These are phyloP conservation scores for Russula griseocarnosa DNA, from an alignment of 768 basidiomycete genomes.

Conservation along the genomic window DNA sequence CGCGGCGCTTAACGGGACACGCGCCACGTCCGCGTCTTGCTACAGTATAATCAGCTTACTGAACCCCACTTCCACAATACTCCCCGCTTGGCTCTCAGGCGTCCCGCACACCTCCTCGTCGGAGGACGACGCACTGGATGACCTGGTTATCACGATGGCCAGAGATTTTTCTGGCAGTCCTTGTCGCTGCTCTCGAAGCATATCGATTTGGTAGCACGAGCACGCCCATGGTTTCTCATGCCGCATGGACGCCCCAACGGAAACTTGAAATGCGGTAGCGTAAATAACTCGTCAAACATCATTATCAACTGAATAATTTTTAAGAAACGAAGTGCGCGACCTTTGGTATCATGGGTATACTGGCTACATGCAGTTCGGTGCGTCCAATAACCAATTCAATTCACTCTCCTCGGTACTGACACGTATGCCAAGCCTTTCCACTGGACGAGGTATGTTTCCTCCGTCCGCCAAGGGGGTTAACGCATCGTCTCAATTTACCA, in stretches of 20 bases:
- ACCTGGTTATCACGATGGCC: constrained; percentile 50
- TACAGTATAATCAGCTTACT: neutral
- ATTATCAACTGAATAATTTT: neutral
- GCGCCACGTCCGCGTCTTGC: neutral
- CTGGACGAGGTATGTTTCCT: constrained; percentile 62
- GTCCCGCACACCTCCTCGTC: constrained; percentile 10
- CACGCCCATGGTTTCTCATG: constrained; percentile 14
- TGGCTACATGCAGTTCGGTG: constrained; percentile 83
- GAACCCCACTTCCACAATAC: neutral
- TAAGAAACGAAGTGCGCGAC: constrained; percentile 65
- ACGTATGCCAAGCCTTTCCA: constrained; percentile 60
- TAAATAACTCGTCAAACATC: neutral
- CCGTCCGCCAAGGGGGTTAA: constrained; percentile 19
- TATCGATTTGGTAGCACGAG: constrained; percentile 21
- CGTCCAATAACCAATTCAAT: constrained; percentile 31
- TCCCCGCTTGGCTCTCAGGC: neutral
- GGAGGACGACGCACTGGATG: constrained; percentile 32
- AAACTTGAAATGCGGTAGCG: constrained; percentile 55
- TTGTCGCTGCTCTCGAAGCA: constrained; percentile 40
- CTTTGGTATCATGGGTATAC: constrained; percentile 90
- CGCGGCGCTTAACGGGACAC: too few species aligned
- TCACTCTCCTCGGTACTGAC: constrained; percentile 12
- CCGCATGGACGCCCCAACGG: constrained; percentile 53
- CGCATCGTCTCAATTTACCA: constrained; percentile 8
- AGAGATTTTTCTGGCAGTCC: constrained; percentile 42